Evolutionary conservation across 139 green algal genomes (phyloP).

Genomic region (Chlamydomonas incerta): DNA sequence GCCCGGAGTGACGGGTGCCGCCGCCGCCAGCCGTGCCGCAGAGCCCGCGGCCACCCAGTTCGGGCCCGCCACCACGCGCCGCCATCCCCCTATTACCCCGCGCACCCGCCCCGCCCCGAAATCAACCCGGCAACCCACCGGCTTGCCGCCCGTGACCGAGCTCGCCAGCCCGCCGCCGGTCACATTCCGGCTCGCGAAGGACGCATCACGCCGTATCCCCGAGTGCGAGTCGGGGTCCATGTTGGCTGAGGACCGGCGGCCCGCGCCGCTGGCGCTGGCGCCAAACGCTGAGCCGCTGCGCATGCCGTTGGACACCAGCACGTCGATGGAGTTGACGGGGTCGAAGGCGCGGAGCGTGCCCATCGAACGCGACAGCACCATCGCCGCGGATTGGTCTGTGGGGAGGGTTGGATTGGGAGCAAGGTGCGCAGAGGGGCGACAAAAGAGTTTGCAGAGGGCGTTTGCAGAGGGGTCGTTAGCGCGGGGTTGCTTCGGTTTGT

Average conservation of each 20-base stretch:
- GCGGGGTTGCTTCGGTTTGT: no score
- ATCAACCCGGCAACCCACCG: no score
- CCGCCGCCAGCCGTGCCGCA: no score
- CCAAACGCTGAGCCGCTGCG: constrained; percentile 1
- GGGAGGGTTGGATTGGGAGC: background rate
- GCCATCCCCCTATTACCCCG: no score
- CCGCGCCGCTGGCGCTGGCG: no score
- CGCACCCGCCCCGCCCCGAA: no score
- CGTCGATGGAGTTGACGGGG: constrained; percentile 30
- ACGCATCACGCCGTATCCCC: background rate
- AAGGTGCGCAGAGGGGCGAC: no score
- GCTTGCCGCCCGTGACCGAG: constrained; percentile 14
- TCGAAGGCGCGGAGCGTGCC: constrained; percentile 30
- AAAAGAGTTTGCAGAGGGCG: no score
- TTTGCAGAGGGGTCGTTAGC: no score
- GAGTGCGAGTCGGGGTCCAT: background rate
- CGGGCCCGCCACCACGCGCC: no score
- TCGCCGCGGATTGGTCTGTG: constrained; percentile 34
- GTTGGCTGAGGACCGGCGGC: background rate
- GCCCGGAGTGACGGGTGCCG: no score
- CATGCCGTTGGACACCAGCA: constrained; percentile 31
- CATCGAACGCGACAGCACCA: constrained; percentile 27
- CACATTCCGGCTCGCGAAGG: background rate
- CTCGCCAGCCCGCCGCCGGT: background rate
- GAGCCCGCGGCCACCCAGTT: no score